Evolutionary conservation across 2,329 filamentous ascomycete species (phyloP).

Genomic region (Aspergillus candidus): DNA sequence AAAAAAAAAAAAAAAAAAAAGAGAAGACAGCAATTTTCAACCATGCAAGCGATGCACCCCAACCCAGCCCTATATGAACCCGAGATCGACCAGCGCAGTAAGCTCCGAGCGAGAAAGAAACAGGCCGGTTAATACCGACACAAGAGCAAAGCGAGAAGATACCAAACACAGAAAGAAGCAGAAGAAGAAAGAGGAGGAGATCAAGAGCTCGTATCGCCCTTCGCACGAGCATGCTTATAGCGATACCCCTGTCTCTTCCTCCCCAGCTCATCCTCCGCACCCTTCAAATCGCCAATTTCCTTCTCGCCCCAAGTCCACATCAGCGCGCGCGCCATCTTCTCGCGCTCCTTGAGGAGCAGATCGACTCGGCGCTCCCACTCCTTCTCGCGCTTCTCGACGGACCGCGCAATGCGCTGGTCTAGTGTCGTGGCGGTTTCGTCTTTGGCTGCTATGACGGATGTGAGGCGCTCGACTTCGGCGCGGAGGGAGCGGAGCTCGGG

Average conservation of each 20-base stretch:
- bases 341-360: slow-evolving; percentile 36
- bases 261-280: slow-evolving; percentile 20
- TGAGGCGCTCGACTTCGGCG: slow-evolving; percentile 28
- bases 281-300: slow-evolving; percentile 25
- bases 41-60: too few relatives aligned
- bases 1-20: neutral
- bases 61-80: too few relatives aligned
- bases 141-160: neutral
- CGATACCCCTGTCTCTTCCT: slow-evolving; percentile 29
- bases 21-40: neutral
- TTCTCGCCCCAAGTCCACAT: slow-evolving; percentile 39
- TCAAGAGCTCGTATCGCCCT: neutral
- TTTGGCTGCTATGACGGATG: slow-evolving; percentile 33
- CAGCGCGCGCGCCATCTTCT: slow-evolving; percentile 35
- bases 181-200: neutral
- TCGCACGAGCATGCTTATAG: slow-evolving; percentile 29
- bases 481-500: slow-evolving; percentile 23
- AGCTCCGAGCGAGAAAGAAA: neutral
- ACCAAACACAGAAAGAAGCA: neutral
- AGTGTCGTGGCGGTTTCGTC: slow-evolving; percentile 36
- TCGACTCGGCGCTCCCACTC: slow-evolving; percentile 40
- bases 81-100: too few relatives aligned
- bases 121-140: neutral
- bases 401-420: slow-evolving; percentile 35
- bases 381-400: slow-evolving; percentile 38